These are phyloP conservation scores for Yarrowia hollandica DNA, from an alignment of 805 yeast species.

Conservation along the genomic window DNA sequence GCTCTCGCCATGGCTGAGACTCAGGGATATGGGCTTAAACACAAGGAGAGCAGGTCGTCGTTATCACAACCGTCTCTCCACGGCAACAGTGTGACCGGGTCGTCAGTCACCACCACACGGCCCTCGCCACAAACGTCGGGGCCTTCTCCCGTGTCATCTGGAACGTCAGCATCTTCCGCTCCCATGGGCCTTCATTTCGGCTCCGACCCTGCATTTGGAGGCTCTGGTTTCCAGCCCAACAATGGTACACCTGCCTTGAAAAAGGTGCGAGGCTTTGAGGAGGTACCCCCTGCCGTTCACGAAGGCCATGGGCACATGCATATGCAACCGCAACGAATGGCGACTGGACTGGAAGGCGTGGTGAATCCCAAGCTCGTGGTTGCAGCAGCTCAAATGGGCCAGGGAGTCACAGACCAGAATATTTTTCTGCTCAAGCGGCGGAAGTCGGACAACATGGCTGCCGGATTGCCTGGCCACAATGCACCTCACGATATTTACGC, in stretches of 20 bases:
- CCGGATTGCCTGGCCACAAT: not conserved
- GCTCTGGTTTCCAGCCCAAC: slow-evolving; percentile 26
- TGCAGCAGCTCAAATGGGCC: slow-evolving; percentile 12
- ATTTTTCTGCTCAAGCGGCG: slow-evolving; percentile 18
- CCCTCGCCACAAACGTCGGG: slow-evolving; percentile 20
- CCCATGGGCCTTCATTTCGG: slow-evolving; percentile 28
- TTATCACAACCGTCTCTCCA: not conserved
- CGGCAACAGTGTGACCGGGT: slow-evolving; percentile 5
- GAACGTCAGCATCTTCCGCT: slow-evolving; percentile 14
- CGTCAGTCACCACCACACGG: slow-evolving; percentile 11
- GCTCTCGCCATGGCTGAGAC: slow-evolving; percentile 28
- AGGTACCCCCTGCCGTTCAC: slow-evolving; percentile 8
- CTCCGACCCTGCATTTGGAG: slow-evolving; percentile 28
- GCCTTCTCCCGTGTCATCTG: slow-evolving; percentile 9
- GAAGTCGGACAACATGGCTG: slow-evolving; percentile 17
- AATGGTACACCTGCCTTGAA: slow-evolving; percentile 3
- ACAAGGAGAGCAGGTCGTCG: slow-evolving; percentile 25
- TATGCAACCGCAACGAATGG: slow-evolving; percentile 20
- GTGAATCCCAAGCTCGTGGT: slow-evolving; percentile 26
- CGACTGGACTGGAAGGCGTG: slow-evolving; percentile 25
- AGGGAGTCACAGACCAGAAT: slow-evolving; percentile 21
- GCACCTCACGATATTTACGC: slow-evolving; percentile 24
- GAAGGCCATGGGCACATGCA: slow-evolving; percentile 22
- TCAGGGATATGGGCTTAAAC: slow-evolving; percentile 18
- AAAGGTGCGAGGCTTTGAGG: slow-evolving; percentile 18